Evolutionary conservation across 2,329 filamentous ascomycete genomes (phyloP).

Genomic region (Cordyceps farinosa): DNA sequence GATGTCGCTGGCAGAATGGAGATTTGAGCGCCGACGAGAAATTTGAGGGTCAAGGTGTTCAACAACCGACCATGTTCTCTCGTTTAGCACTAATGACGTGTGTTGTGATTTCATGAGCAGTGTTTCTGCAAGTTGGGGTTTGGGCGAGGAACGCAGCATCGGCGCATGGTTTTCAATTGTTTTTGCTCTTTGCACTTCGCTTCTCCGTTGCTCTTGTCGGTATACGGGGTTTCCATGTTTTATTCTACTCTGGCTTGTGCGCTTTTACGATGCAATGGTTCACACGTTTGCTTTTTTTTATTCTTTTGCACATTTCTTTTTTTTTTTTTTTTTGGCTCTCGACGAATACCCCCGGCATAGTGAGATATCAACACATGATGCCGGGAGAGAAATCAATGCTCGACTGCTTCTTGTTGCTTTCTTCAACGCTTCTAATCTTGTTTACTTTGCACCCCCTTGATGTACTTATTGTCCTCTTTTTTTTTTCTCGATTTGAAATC

Average conservation of each 20-base stretch:
- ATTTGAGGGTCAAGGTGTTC: background rate
- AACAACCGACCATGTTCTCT: background rate
- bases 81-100: background rate
- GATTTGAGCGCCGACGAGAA: constrained; percentile 39
- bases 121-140: background rate
- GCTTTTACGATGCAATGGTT: background rate
- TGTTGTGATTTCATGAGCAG: background rate
- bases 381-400: background rate
- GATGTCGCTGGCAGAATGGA: constrained; percentile 62
- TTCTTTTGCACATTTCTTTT: background rate
- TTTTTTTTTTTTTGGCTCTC: background rate
- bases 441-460: background rate
- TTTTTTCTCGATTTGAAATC: background rate
- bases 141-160: background rate
- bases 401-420: background rate
- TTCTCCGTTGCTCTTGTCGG: background rate
- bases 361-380: background rate
- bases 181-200: background rate
- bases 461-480: background rate
- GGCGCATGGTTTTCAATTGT: background rate
- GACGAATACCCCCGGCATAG: background rate
- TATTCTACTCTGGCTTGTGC: background rate
- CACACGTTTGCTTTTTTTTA: background rate
- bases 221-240: no score
- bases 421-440: background rate